A percentile compares a stretch with the other conserved stretches of the same genome.
Evolutionary conservation across 768 basidiomycete genomes (phyloP).

Genomic region (Pseudohyphozyma bogoriensis): DNA sequence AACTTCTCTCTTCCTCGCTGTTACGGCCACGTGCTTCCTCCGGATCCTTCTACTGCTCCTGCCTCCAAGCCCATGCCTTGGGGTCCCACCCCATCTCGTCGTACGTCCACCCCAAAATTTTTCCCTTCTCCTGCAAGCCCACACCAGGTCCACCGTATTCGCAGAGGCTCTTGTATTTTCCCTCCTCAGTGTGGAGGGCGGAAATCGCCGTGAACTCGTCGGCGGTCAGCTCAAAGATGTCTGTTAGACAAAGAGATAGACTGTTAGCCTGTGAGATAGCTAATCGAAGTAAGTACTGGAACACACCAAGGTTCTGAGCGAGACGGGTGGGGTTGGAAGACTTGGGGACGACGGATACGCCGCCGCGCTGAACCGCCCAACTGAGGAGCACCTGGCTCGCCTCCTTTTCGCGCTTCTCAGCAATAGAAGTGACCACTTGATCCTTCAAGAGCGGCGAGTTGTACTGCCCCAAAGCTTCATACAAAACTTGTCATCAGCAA

Average conservation of each 20-base stretch:
- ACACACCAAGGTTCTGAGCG: slow-evolving; percentile 44
- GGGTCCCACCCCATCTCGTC: slow-evolving; percentile 36
- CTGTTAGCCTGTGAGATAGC: not conserved
- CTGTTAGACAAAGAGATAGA: slow-evolving; percentile 28
- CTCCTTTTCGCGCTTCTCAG: slow-evolving; percentile 49
- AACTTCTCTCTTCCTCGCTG: too few relatives aligned
- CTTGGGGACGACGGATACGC: slow-evolving; percentile 59
- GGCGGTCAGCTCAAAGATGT: slow-evolving; percentile 31
- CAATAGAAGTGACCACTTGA: slow-evolving; percentile 51
- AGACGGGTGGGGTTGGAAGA: slow-evolving; percentile 61
- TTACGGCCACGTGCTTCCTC: too few relatives aligned
- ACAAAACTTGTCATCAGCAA: not conserved
- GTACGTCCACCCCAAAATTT: slow-evolving; percentile 33
- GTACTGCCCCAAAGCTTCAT: slow-evolving; percentile 44
- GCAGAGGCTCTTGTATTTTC: slow-evolving; percentile 14
- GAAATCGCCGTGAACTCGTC: slow-evolving; percentile 32
- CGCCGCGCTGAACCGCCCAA: slow-evolving; percentile 58
- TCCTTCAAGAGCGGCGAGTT: slow-evolving; percentile 46
- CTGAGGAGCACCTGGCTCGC: slow-evolving; percentile 60
- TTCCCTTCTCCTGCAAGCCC: slow-evolving; percentile 7
- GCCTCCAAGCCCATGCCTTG: not conserved
- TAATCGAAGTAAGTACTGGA: not conserved
- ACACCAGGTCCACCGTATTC: slow-evolving; percentile 10
- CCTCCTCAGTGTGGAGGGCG: slow-evolving; percentile 19
- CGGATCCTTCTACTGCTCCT: too few relatives aligned